Percentiles rank a stretch among this genome's conserved stretches.
phyloP scores from a whole-genome alignment of 176 grass and related monocot genomes.

The Cocos nucifera region DNA sequence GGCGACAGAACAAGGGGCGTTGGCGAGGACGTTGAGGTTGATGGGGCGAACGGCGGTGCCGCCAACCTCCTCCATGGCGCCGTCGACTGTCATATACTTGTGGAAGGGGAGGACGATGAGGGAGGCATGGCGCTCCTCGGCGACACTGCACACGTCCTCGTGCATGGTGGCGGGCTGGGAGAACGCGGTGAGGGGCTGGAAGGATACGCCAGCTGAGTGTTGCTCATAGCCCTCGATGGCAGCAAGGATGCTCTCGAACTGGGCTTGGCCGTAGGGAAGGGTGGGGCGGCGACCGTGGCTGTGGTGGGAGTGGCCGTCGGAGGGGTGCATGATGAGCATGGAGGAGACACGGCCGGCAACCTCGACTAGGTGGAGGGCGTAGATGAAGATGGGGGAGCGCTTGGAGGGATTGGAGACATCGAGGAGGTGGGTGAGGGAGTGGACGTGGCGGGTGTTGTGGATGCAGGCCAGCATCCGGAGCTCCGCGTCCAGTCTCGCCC shows the following conservation, averaged over 20 bases:
- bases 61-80: conserved; percentile 24
- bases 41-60: conserved; percentile 18
- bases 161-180: conserved; percentile 23
- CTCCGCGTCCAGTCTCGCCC: conserved; percentile 18
- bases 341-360: conserved; percentile 23
- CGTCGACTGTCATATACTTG: conserved; percentile 26
- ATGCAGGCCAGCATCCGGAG: conserved; percentile 34
- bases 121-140: conserved; percentile 23
- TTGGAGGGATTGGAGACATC: conserved; percentile 28
- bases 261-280: neutral
- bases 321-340: conserved; percentile 37
- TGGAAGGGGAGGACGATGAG: conserved; percentile 41
- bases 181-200: conserved; percentile 26
- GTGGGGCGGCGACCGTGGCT: neutral
- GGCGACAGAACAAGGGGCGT: conserved; percentile 29
- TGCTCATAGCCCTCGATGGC: conserved; percentile 35
- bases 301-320: neutral
- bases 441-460: conserved; percentile 33
- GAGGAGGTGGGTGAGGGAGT: conserved; percentile 24
- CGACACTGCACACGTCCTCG: conserved; percentile 28
- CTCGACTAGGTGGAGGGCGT: conserved; percentile 35
- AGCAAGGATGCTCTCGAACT: conserved; percentile 22
- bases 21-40: conserved; percentile 23
- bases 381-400: conserved; percentile 30
- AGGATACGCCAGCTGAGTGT: conserved; percentile 11